Evolutionary conservation across 495 filamentous ascomycete species (phyloP), one percentile per base, ranked within the genome.

Genomic region (Pseudoneurospora amorphoporcata): DNA sequence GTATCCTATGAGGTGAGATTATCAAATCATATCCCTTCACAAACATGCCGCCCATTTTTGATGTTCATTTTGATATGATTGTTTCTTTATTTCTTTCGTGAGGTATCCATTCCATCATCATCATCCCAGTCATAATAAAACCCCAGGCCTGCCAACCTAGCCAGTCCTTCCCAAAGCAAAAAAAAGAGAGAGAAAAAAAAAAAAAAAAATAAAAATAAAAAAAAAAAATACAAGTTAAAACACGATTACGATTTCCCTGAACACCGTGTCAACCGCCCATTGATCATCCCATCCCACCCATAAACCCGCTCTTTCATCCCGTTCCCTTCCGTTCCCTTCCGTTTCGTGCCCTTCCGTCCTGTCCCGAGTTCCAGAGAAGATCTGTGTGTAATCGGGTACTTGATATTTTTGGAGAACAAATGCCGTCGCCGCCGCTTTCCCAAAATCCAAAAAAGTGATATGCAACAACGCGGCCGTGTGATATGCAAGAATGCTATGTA

Each of bases 241-340:
- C 58, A 69, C 37, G 37, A 32, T 38, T 14, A 61, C 40, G 39
- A 39, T 47, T 53, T 53, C 53, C 53, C 14, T 65, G 53, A 65
- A 65, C 47, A 42, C 42, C 65, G 45, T 16, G 37, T 70, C 53
- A 65, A 65, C 53, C 29, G 53, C 53, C 53, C 53, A 65, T 35
- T 65, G 53, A 65, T 29, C 29, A 35, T 40, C 39, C 39, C 3
- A 40, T 17, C 53, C 53, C 29, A 29, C 23, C 23, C 23, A 23
- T 23, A 68, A 73, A 68, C 68, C 70, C 70, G 70, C 68, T 61
- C 72, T 37, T 68, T 39, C 72, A 68, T 72, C 47, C 71, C 71
- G 41, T 35, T 58, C 43, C 58, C 9, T 71, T 58, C 70, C 39
- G 38, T 41, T 61, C 12, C 53, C 19, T 29, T 32, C 23, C 23